Conservation (phyloP, 2,329 filamentous ascomycete species). For the Mycosphaerella sp. region DNA sequence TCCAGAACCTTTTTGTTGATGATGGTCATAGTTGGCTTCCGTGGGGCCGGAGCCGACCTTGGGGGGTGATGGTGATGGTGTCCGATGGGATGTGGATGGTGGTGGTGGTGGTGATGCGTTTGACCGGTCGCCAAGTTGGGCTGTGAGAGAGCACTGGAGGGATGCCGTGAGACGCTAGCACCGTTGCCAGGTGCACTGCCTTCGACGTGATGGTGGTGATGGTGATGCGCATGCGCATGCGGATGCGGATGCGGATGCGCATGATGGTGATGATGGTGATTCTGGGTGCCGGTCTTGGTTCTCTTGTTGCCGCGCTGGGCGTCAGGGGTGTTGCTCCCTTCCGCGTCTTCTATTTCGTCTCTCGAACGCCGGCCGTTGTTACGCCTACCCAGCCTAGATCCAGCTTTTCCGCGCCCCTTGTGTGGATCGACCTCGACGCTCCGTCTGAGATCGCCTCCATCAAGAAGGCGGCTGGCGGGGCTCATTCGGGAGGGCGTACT, state of each 20-base stretch:
- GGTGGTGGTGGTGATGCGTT: conserved; percentile 29
- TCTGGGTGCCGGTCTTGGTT: conserved; percentile 41
- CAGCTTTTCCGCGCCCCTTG: conserved; percentile 36
- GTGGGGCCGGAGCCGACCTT: conserved; percentile 37
- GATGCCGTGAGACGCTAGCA: conserved; percentile 25
- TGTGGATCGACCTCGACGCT: conserved; percentile 23
- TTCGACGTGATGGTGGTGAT: conserved; percentile 31
- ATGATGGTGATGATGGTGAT: conserved; percentile 51
- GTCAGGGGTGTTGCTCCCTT: conserved; percentile 34
- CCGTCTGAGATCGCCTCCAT: conserved; percentile 26
- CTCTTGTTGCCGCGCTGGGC: conserved; percentile 61
- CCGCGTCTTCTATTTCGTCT: conserved; percentile 63
- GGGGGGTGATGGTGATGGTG: conserved; percentile 36
- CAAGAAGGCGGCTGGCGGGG: conserved; percentile 26
- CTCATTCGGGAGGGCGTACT: conserved; percentile 46
- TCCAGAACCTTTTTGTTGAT: conserved; percentile 65
- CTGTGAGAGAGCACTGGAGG: conserved; percentile 29
- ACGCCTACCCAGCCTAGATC: conserved; percentile 43
- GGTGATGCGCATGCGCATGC: conserved; percentile 42
- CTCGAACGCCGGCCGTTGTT: conserved; percentile 59
- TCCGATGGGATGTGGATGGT: conserved; percentile 34
- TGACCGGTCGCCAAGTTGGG: conserved; percentile 26
- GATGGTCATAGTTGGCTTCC: conserved; percentile 60
- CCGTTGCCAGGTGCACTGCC: conserved; percentile 7
- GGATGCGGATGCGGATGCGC: conserved; percentile 46